Percentiles rank a stretch among this genome's conserved stretches.
Conservation (phyloP, 1,284 basidiomycete species). For the Fomitopsis pinicola region DNA sequence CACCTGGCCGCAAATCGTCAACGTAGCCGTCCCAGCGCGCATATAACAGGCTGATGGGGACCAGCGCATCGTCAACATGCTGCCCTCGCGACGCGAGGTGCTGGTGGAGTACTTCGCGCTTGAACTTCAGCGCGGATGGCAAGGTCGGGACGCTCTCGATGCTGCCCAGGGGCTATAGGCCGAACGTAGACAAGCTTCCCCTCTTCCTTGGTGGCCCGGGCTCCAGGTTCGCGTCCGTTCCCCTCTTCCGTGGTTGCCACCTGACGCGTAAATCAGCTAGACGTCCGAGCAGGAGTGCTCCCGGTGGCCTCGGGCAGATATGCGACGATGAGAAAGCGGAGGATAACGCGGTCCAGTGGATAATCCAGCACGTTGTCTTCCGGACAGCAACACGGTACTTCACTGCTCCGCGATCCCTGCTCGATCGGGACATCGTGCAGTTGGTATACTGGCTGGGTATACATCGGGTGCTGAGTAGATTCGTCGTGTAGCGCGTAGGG, state of each 20-base stretch:
- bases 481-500: constrained; percentile 22
- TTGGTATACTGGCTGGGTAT: constrained; percentile 85
- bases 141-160: constrained; percentile 75
- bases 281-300: constrained; percentile 81
- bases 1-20: constrained; percentile 57
- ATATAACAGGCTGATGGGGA: not conserved
- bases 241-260: too few species aligned
- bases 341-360: constrained; percentile 68
- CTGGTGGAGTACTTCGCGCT: constrained; percentile 91
- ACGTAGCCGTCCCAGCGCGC: constrained; percentile 30
- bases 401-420: constrained; percentile 59
- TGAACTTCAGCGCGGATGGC: constrained; percentile 61
- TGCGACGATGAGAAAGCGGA: constrained; percentile 26
- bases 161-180: constrained; percentile 80
- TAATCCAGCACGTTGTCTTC: constrained; percentile 85
- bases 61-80: constrained; percentile 56
- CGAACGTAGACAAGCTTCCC: constrained; percentile 83
- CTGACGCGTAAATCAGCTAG: constrained; percentile 75
- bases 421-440: constrained; percentile 78
- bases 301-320: constrained; percentile 8
- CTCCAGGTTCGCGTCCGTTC: constrained; percentile 52
- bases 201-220: constrained; percentile 79
- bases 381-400: constrained; percentile 79
- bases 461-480: constrained; percentile 89
- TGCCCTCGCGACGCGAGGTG: constrained; percentile 75